phyloP scores from a whole-genome alignment of 305 asterid genomes.

The Solanum hybrid region DNA sequence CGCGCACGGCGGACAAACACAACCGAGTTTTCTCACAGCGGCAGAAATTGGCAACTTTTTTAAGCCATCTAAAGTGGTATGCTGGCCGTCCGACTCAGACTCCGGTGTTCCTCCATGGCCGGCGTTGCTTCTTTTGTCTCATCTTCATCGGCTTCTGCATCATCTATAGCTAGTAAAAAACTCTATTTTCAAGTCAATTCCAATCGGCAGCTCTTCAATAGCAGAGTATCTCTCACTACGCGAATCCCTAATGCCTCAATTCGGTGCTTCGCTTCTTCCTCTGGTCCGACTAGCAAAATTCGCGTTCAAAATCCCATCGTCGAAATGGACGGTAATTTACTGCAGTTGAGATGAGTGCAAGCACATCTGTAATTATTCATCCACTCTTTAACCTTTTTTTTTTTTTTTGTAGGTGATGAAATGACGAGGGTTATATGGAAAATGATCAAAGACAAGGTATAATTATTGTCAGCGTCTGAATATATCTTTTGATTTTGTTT shows the following conservation, averaged over 20 bases:
- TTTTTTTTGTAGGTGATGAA: slow-evolving; percentile 50
- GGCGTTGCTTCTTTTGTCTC: slow-evolving; percentile 33
- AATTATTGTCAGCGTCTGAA: background rate
- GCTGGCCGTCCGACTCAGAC: slow-evolving; percentile 28
- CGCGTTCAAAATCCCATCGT: slow-evolving; percentile 77
- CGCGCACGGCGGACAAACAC: background rate
- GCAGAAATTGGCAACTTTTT: background rate
- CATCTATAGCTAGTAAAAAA: slow-evolving; percentile 19
- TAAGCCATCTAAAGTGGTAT: slow-evolving; percentile 7
- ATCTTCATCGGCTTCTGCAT: slow-evolving; percentile 17
- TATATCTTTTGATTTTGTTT: background rate
- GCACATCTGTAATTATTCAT: background rate
- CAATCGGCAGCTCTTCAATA: slow-evolving; percentile 5
- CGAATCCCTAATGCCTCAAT: slow-evolving; percentile 30
- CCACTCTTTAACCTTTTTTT: background rate
- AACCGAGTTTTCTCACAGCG: background rate
- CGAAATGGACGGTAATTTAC: slow-evolving; percentile 74
- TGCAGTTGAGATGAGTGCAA: background rate
- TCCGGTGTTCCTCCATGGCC: slow-evolving; percentile 46
- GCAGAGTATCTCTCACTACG: slow-evolving; percentile 13
- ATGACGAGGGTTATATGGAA: slow-evolving; percentile 89
- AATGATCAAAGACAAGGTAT: slow-evolving; percentile 84
- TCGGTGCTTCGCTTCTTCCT: slow-evolving; percentile 50
- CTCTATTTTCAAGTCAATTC: slow-evolving; percentile 15
- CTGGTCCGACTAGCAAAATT: slow-evolving; percentile 29